These are phyloP conservation scores for Patellifolia procumbens DNA, from an alignment of 179 eudicot genomes.

Conservation along the genomic window DNA sequence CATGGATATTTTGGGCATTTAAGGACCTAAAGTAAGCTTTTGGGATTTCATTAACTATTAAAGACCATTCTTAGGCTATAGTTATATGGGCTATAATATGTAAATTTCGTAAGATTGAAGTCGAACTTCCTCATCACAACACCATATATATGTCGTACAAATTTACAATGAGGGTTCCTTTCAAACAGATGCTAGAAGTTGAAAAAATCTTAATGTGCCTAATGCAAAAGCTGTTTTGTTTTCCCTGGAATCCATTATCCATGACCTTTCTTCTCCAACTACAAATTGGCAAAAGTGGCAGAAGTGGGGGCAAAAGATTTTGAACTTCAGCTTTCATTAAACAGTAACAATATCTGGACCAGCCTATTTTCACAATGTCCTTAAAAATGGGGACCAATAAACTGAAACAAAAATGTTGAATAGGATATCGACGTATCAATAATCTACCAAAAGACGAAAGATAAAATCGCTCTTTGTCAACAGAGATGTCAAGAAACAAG, in stretches of 20 bases:
- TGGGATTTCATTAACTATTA: neutral
- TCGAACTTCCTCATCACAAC: neutral
- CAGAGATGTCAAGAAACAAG: neutral
- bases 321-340: conserved; percentile 1
- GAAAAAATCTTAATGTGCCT: neutral
- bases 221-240: neutral
- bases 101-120: neutral
- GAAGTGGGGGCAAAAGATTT: neutral
- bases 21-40: neutral
- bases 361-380: conserved; percentile 1
- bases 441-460: neutral
- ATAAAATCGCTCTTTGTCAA: neutral
- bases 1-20: neutral
- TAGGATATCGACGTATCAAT: conserved; percentile 16
- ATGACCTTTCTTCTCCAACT: conserved; percentile 3
- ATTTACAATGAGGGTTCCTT: too few species aligned
- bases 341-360: neutral
- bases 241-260: neutral
- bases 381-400: conserved; percentile 15
- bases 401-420: neutral
- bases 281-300: neutral
- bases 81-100: neutral
- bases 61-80: neutral
- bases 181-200: neutral
- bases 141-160: too few species aligned